Conservation (phyloP, 306 rosid genomes). For the Echinosophora koreensis region DNA sequence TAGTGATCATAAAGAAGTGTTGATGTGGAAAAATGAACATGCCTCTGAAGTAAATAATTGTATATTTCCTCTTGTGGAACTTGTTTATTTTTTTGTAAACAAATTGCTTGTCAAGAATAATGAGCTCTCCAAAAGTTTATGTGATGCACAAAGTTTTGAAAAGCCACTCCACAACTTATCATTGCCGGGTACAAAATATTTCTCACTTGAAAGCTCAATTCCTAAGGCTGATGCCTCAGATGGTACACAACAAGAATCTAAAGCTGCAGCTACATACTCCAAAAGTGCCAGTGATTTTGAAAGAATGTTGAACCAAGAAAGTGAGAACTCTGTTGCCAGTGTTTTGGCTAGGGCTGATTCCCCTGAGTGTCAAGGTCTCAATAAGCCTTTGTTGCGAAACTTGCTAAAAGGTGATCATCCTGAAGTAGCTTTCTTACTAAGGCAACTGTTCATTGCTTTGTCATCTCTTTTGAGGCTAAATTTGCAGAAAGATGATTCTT, state of each 20-base stretch:
- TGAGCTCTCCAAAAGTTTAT: slow-evolving; percentile 49
- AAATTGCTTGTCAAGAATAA: slow-evolving; percentile 57
- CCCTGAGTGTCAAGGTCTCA: slow-evolving; percentile 56
- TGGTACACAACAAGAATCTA: slow-evolving; percentile 42
- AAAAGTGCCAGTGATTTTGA: slow-evolving; percentile 42
- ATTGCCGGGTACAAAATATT: slow-evolving; percentile 37
- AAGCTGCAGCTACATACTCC: slow-evolving; percentile 48
- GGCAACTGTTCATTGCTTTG: slow-evolving; percentile 74
- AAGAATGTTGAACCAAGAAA: slow-evolving; percentile 47
- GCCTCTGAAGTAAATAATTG: slow-evolving; percentile 61
- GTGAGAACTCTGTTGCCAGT: slow-evolving; percentile 53
- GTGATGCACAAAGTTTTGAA: slow-evolving; percentile 50
- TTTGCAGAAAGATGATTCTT: slow-evolving; percentile 56
- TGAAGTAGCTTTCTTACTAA: slow-evolving; percentile 68
- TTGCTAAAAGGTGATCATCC: slow-evolving; percentile 75
- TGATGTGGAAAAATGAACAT: slow-evolving; percentile 53
- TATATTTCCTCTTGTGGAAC: slow-evolving; percentile 55
- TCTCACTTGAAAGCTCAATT: slow-evolving; percentile 31
- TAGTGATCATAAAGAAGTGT: slow-evolving; percentile 48
- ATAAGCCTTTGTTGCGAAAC: slow-evolving; percentile 64
- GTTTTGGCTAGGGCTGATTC: slow-evolving; percentile 60
- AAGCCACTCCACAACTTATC: slow-evolving; percentile 37
- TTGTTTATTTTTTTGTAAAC: slow-evolving; percentile 52
- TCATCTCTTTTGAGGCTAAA: slow-evolving; percentile 75
- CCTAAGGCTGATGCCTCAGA: slow-evolving; percentile 48